Conservation (phyloP, 108 stramenopile genomes). For the Nitzschia sp. region DNA sequence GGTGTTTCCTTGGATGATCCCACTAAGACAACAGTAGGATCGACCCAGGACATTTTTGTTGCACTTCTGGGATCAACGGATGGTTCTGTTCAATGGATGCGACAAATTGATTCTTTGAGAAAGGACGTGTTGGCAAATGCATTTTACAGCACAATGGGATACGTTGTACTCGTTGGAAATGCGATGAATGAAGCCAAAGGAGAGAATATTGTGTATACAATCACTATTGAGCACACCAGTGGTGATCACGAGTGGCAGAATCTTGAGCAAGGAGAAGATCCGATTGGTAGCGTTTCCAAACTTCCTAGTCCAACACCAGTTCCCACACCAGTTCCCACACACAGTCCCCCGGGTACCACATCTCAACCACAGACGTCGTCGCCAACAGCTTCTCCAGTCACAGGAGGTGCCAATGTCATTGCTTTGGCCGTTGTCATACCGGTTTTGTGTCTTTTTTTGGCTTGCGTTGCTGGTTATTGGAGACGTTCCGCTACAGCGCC, state of each 20-base stretch:
- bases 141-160: neutral
- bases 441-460: too few relatives aligned
- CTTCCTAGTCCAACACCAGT: neutral
- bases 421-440: too few relatives aligned
- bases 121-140: constrained; percentile 6
- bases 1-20: constrained; percentile 6
- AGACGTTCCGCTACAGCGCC: too few relatives aligned
- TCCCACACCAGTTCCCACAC: too few relatives aligned
- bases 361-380: too few relatives aligned
- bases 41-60: constrained; percentile 19
- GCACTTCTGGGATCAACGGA: neutral
- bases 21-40: neutral
- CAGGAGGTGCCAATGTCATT: too few relatives aligned
- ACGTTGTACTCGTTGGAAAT: constrained; percentile 13
- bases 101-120: constrained; percentile 23
- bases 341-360: too few relatives aligned
- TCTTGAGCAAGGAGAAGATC: constrained; percentile 5
- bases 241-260: constrained; percentile 22
- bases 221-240: neutral
- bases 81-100: constrained; percentile 6
- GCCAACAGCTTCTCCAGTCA: too few relatives aligned
- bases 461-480: too few relatives aligned
- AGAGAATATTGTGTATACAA: neutral
- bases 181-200: constrained; percentile 5
- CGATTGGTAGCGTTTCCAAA: constrained; percentile 4